Evolutionary conservation across 768 basidiomycete species (phyloP).

Genomic region (Phanerochaete sordida): DNA sequence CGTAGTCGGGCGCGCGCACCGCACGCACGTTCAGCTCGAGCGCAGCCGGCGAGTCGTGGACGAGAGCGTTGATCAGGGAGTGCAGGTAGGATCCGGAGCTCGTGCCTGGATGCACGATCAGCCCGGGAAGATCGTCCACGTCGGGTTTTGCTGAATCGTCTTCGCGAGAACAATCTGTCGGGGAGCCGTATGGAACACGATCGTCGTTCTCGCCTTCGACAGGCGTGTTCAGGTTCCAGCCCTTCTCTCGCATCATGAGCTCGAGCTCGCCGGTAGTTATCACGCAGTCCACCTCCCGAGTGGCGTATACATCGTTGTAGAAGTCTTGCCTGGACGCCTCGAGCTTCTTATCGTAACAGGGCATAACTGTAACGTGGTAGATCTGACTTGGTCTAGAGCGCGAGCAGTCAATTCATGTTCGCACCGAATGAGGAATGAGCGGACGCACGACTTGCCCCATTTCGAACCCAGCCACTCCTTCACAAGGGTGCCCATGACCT

Average conservation of each 20-base stretch:
- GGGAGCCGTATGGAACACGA: not conserved
- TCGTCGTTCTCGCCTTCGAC: slow-evolving; percentile 47
- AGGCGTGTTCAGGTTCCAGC: slow-evolving; percentile 66
- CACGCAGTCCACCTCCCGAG: slow-evolving; percentile 95
- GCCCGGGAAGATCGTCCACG: slow-evolving; percentile 52
- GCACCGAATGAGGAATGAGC: not conserved
- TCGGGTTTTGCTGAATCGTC: not conserved
- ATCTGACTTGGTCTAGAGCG: slow-evolving; percentile 71
- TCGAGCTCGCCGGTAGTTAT: slow-evolving; percentile 95
- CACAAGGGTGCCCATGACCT: slow-evolving; percentile 89
- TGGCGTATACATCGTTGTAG: slow-evolving; percentile 74
- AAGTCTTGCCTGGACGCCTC: slow-evolving; percentile 96
- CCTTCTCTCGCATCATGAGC: slow-evolving; percentile 75
- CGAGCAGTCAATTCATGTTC: not conserved
- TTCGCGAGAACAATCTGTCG: not conserved
- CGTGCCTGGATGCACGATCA: slow-evolving; percentile 76
- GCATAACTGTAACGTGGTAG: slow-evolving; percentile 98
- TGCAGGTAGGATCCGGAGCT: slow-evolving; percentile 93
- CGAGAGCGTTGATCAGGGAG: slow-evolving; percentile 61
- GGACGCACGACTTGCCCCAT: slow-evolving; percentile 66
- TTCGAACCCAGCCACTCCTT: slow-evolving; percentile 79
- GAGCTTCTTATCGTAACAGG: slow-evolving; percentile 99
- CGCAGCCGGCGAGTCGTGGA: slow-evolving; percentile 29
- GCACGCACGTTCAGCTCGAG: slow-evolving; percentile 51
- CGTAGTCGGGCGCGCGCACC: slow-evolving; percentile 74